Percentiles rank a stretch among this genome's conserved stretches.
Conservation (phyloP, 805 yeast species). For the Candida ficus region DNA sequence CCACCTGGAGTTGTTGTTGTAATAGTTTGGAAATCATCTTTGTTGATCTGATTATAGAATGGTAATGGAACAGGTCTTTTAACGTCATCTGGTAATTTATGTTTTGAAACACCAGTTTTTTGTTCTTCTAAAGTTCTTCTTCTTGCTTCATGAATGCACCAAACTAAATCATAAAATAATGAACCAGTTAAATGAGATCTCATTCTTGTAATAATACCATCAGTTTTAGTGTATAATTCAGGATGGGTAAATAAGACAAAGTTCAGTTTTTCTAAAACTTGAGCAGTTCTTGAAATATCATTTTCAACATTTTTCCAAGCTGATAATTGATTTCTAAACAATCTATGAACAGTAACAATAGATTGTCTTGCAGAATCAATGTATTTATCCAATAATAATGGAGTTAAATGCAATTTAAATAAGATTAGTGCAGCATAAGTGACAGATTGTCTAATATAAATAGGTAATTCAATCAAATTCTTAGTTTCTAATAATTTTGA, state of each 20-base stretch:
- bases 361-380: constrained; percentile 89
- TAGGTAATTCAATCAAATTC: constrained; percentile 78
- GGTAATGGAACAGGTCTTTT: constrained; percentile 59
- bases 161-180: constrained; percentile 82
- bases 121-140: constrained; percentile 51
- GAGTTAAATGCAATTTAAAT: constrained; percentile 77
- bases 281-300: constrained; percentile 88
- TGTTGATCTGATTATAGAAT: constrained; percentile 83
- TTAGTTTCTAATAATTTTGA: constrained; percentile 64
- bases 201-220: constrained; percentile 81
- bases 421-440: constrained; percentile 73
- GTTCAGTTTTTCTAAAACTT: constrained; percentile 82
- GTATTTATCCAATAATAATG: constrained; percentile 58
- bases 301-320: constrained; percentile 86
- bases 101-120: constrained; percentile 24
- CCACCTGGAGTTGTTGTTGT: constrained; percentile 90
- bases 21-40: constrained; percentile 81
- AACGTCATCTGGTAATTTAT: constrained; percentile 26
- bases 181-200: constrained; percentile 91
- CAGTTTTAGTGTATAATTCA: constrained; percentile 64
- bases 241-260: constrained; percentile 86
- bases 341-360: constrained; percentile 85
- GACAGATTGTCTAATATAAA: constrained; percentile 81
- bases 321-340: constrained; percentile 79
- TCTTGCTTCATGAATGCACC: constrained; percentile 93